Evolutionary conservation across 2,329 filamentous ascomycete species (phyloP), one percentile per base, ranked within the genome.

Genomic region (Trichothecium roseum): DNA sequence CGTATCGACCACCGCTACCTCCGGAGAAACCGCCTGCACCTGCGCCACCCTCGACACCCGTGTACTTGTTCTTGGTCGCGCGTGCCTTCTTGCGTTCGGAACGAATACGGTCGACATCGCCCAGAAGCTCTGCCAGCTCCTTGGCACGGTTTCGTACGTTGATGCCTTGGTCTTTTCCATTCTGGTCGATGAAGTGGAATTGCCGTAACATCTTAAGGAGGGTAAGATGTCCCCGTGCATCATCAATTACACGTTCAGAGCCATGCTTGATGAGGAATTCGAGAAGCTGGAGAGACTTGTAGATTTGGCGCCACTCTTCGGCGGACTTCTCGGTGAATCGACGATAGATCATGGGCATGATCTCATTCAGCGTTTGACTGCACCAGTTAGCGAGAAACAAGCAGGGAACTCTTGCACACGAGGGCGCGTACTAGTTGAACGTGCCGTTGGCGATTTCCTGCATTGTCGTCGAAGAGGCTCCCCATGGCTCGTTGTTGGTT

Each of bases 291-390:
- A 98, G 78, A 8, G 86, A 82, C 69, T 98, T 98, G 74, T 98
- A 98, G 54, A 98, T 98, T 60, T 98, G 91, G 47, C 91, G 78
- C 91, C 91, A 98, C 64, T 98, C 91, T 57, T 98, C 91, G 37
- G 91, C 89, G 7, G 87, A 74, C 68, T 98, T 98, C 59, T 98
- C 91, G 41, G 91, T 98, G 61, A 98, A 98, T 45, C 91, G 84
- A 54, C 93, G 91, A 68, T 98, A 98, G 55, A 98, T 94, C 86
- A 98, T 91, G 46, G 91, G 91, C 91, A 98, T 98, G 56, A 98
- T 96, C 62, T 98, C 91, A 61, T 96, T 96, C 38, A 98, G 78
- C 35, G 88, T 77, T 77, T 94, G 87, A 58, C 89, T 95, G 54
- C 38, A 29, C 14, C 28, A 13, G 49, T 52, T 36, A 52, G 40